These are phyloP conservation scores for Pyropia yezoensis DNA, from an alignment of 23 red algal species.

Conservation along the genomic window DNA sequence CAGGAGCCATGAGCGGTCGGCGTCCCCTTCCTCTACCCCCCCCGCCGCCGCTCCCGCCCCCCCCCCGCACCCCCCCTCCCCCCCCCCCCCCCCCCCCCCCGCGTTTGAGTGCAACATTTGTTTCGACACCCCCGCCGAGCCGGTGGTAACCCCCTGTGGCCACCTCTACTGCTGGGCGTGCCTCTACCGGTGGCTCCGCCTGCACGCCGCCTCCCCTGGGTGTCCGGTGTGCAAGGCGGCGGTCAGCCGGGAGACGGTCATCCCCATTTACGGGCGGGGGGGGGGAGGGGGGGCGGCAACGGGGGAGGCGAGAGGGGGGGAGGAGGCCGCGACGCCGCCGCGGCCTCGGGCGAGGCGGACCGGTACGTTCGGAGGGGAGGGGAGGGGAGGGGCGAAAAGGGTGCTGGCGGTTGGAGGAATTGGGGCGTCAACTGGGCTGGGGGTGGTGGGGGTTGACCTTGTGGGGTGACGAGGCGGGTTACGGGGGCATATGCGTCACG, in stretches of 20 bases:
- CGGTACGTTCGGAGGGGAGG: too few species aligned
- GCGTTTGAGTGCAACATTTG: slow-evolving; percentile 97
- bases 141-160: slow-evolving; percentile 92
- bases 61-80: too few species aligned
- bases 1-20: too few species aligned
- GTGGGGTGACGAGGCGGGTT: too few species aligned
- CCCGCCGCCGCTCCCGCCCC: too few species aligned
- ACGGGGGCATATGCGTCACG: too few species aligned
- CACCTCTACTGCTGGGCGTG: slow-evolving; percentile 98
- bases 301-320: slow-evolving; percentile 27
- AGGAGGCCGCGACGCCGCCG: slow-evolving; percentile 19
- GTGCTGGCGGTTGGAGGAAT: too few species aligned
- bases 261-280: slow-evolving; percentile 93
- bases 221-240: slow-evolving; percentile 95
- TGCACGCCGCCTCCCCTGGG: slow-evolving; percentile 41
- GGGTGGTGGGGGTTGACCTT: too few species aligned
- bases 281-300: slow-evolving; percentile 22
- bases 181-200: slow-evolving; percentile 63
- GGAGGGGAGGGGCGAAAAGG: too few species aligned
- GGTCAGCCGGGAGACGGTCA: slow-evolving; percentile 48
- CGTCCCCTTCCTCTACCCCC: too few species aligned
- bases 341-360: slow-evolving; percentile 16
- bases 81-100: too few species aligned
- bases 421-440: too few species aligned
- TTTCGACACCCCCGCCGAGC: slow-evolving; percentile 71